Base-by-base conservation (phyloP, 129 eudicot genomes). In the Smallanthus sonchifolius region DNA sequence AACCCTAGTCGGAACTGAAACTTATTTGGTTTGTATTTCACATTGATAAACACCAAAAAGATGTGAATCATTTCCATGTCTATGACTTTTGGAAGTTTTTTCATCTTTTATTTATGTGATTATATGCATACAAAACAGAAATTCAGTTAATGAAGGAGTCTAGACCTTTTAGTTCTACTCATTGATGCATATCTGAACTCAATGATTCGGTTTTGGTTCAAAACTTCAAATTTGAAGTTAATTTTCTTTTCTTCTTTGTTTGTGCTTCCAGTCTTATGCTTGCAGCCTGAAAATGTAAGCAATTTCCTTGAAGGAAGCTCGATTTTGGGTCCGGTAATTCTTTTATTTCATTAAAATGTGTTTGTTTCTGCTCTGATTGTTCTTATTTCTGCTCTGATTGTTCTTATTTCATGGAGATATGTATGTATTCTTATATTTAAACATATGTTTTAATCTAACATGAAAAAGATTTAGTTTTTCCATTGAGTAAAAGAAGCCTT, bases 221-320 rank as follows among this genome's bases (percentile, higher is more conserved):
- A n/a, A n/a, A n/a, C n/a, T n/a, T n/a, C n/a, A 45, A 32, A 48
- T 28, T 72, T 72, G 52, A 73, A 40, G 8, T 75, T 72, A 3
- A 7, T 16, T 39, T 72, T 28, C 55, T 20, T 48, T 44, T 19
- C 3, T 35, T 48, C 49, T 51, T 51, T 65, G 19, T 72, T 45
- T 75, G 54, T 75, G 24, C 55, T 75, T 75, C 64, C 83, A 90
- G 96, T 85, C 44, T 62, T 90, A 51, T 83, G 90, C 87, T 85
- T 75, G 68, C 83, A 89, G 86, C 88, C 96, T 74, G 90, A 87
- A 39, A 87, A 79, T 70, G 93, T 85, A 60, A 90, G 89, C 81
- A 90, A 87, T 75, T 90, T 90, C 75, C 79, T 90, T 77, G 71
- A 81, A 20, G 87, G 82, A 5, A 86, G 78, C 56, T 71, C 83